phyloP scores from a whole-genome alignment of 108 stramenopile genomes.

The Pseudonitzschia multiseries region DNA sequence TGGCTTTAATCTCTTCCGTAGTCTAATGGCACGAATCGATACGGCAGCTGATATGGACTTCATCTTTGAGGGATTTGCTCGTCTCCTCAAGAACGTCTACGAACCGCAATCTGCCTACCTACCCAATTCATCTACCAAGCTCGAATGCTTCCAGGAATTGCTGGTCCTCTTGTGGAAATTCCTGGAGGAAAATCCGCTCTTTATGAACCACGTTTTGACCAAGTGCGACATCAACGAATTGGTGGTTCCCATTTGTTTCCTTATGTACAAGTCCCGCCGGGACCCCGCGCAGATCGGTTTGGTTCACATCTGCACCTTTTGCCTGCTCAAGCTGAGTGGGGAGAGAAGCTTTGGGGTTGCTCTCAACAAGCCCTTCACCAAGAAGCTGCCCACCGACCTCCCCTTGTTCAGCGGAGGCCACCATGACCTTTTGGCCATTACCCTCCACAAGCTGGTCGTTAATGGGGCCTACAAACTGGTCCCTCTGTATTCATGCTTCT shows the following conservation, averaged over 20 bases:
- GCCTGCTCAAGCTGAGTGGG: conserved; percentile 92
- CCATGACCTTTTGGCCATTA: conserved; percentile 92
- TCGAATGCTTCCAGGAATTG: conserved; percentile 94
- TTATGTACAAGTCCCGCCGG: conserved; percentile 90
- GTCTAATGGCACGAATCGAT: conserved; percentile 79
- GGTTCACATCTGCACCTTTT: conserved; percentile 96
- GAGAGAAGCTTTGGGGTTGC: conserved; percentile 93
- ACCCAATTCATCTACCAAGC: conserved; percentile 59
- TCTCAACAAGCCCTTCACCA: conserved; percentile 89
- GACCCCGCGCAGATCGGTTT: conserved; percentile 88
- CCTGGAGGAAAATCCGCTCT: conserved; percentile 91
- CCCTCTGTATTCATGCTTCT: conserved; percentile 92
- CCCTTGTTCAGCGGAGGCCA: conserved; percentile 90
- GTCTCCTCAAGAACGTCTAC: conserved; percentile 86
- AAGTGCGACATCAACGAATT: conserved; percentile 79
- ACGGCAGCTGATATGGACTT: conserved; percentile 69
- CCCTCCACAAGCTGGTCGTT: conserved; percentile 94
- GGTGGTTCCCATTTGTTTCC: conserved; percentile 91
- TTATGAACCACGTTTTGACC: conserved; percentile 87
- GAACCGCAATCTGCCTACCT: conserved; percentile 75
- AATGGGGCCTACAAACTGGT: conserved; percentile 87
- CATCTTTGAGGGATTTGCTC: conserved; percentile 85
- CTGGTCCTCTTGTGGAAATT: conserved; percentile 97
- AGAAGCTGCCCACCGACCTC: conserved; percentile 81
- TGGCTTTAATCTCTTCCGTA: conserved; percentile 91